Base-by-base conservation (phyloP, 1,284 basidiomycete genomes). In the Sporisorium reilianum region DNA sequence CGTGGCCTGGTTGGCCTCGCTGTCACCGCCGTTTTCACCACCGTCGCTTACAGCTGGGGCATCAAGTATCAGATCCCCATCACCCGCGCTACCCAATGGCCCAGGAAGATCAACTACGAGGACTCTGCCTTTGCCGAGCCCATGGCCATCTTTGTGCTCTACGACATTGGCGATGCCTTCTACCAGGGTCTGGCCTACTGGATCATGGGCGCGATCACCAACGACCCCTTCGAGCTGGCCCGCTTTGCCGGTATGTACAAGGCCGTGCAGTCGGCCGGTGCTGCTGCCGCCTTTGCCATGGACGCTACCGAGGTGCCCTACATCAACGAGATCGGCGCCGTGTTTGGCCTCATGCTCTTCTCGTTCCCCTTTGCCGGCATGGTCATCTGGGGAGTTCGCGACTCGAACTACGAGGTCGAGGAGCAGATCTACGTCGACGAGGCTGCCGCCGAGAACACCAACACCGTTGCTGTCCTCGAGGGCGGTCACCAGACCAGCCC, bases 171-270 rank as follows among this genome's bases (percentile, higher is more conserved):
- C 30, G 67, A 70, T 59, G 67, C 67, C 18, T 64, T 70, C 54
- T 70, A 64, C 62, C 67, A 70, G 51, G 61, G 74, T 36, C 59
- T 76, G 34, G 64, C 70, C 1, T 78, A 79, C 60, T 74, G 63
- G 58, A 64, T 80, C 50, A 74, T 80, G 56, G 79, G 79, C 14
- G 65, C 75, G 28, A 63, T 79, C 55, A 73, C 77, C 44, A 79
- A 80, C 69, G 77, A 80, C 58, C 62, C 79, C 42, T 70, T 70
- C 50, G 76, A 79, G 57, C 72, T 80, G 14, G 79, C 79, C 16
- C 64, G 63, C 12, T 64, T 71, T 23, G 75, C 79, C 3, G 79
- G 79, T 18, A 61, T 78, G 53, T 75, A 75, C 67, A 78, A 78
- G 49, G 69, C 63, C 25, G 57, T 80, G 6, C 79, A 80, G 63